Conservation (phyloP, 345 rosid species). For the Capsella bursapastoris region DNA sequence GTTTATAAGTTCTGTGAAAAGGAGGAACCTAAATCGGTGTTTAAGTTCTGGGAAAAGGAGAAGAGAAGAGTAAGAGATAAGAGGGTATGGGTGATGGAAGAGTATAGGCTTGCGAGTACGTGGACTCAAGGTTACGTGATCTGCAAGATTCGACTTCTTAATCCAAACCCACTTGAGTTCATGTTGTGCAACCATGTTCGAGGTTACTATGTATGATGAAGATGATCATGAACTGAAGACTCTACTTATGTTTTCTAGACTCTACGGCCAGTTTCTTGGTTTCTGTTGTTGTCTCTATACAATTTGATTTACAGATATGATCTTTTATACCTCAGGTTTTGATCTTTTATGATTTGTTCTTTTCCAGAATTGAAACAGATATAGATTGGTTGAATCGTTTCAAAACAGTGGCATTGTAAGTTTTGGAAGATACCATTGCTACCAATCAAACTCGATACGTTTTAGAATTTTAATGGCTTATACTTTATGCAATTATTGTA, state of each 20-base stretch:
- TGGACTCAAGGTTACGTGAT: constrained; percentile 30
- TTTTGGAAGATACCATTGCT: too few relatives aligned
- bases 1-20: constrained; percentile 21
- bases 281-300: background rate
- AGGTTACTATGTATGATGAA: constrained; percentile 1
- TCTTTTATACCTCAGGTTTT: background rate
- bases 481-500: too few relatives aligned
- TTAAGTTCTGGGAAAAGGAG: constrained; percentile 16
- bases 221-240: background rate
- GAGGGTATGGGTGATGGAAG: constrained; percentile 31
- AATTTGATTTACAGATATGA: background rate
- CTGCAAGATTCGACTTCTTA: constrained; percentile 16
- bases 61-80: constrained; percentile 17
- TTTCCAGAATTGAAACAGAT: background rate
- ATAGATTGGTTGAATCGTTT: background rate
- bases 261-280: background rate
- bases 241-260: background rate
- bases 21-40: background rate
- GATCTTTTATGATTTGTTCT: background rate
- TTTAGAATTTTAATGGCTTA: too few relatives aligned
- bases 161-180: background rate
- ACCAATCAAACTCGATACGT: too few relatives aligned
- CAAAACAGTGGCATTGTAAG: background rate
- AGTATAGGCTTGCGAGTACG: constrained; percentile 18
- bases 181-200: constrained; percentile 11